Conservation (phyloP, 2,329 filamentous ascomycete species). For the Aureobasidium sp. region DNA sequence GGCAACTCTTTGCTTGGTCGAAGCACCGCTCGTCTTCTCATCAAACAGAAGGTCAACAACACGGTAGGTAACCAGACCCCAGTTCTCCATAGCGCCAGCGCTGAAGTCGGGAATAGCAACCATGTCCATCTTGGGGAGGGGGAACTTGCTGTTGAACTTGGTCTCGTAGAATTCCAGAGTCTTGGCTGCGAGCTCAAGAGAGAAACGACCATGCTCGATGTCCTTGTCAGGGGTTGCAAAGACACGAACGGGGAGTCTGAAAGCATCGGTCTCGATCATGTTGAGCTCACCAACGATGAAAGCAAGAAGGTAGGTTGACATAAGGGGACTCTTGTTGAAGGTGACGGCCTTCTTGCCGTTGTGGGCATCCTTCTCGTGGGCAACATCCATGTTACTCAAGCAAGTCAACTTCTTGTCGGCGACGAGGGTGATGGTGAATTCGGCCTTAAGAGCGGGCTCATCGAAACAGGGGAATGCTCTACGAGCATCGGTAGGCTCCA, state of each 20-base stretch:
- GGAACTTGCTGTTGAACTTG: slow-evolving; percentile 80
- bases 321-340: slow-evolving; percentile 85
- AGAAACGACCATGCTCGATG: slow-evolving; percentile 86
- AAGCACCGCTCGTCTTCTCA: slow-evolving; percentile 82
- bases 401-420: slow-evolving; percentile 88
- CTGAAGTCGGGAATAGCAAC: slow-evolving; percentile 94
- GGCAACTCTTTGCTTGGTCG: slow-evolving; percentile 84
- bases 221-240: slow-evolving; percentile 86
- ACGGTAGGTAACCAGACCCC: slow-evolving; percentile 92
- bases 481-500: slow-evolving; percentile 92
- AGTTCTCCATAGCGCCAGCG: slow-evolving; percentile 96
- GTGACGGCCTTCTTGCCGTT: slow-evolving; percentile 75
- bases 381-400: slow-evolving; percentile 94
- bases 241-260: slow-evolving; percentile 88
- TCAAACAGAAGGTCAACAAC: slow-evolving; percentile 87
- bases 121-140: slow-evolving; percentile 93
- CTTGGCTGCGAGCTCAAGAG: slow-evolving; percentile 78
- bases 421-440: slow-evolving; percentile 84
- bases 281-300: slow-evolving; percentile 94
- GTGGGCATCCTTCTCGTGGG: slow-evolving; percentile 59
- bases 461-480: slow-evolving; percentile 95
- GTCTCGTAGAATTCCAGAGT: slow-evolving; percentile 94
- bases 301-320: slow-evolving; percentile 93
- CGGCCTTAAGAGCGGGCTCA: slow-evolving; percentile 87
- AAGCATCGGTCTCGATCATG: slow-evolving; percentile 84